Evolutionary conservation across 257 asterid genomes (phyloP).

Genomic region (Ajuga chamaepitys): DNA sequence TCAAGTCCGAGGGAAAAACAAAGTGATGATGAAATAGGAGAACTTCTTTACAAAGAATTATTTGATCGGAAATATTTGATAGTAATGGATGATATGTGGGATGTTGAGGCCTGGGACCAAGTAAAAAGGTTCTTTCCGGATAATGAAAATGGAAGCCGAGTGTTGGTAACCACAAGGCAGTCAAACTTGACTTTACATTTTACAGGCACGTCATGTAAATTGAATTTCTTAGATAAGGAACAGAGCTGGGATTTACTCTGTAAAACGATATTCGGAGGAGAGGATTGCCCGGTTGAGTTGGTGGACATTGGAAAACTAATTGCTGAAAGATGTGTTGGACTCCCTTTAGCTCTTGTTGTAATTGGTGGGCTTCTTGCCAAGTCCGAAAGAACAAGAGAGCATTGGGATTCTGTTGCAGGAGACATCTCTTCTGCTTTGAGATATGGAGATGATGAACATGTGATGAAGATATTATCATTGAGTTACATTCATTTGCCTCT

Average conservation of each 20-base stretch:
- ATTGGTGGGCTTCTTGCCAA: conserved; percentile 5
- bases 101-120: conserved; percentile 10
- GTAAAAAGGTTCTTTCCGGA: conserved; percentile 21
- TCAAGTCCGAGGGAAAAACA: no score
- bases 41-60: not conserved
- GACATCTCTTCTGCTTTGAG: no score
- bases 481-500: conserved; percentile 28
- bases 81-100: conserved; percentile 40
- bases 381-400: not conserved
- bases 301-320: conserved; percentile 14
- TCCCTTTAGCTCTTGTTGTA: conserved; percentile 30
- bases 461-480: conserved; percentile 12
- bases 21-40: no score
- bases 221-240: not conserved
- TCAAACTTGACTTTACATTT: no score
- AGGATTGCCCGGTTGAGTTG: conserved; percentile 15
- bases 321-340: conserved; percentile 21
- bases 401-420: no score
- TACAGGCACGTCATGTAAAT: not conserved
- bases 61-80: conserved; percentile 18
- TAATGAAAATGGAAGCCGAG: conserved; percentile 7
- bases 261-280: conserved; percentile 21
- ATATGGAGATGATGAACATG: no score
- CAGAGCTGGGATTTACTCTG: conserved; percentile 32
- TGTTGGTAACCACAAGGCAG: no score